Percentiles rank a stretch among this genome's conserved stretches.
phyloP scores from a whole-genome alignment of 129 eudicot genomes.

The Saussurea involucrata region DNA sequence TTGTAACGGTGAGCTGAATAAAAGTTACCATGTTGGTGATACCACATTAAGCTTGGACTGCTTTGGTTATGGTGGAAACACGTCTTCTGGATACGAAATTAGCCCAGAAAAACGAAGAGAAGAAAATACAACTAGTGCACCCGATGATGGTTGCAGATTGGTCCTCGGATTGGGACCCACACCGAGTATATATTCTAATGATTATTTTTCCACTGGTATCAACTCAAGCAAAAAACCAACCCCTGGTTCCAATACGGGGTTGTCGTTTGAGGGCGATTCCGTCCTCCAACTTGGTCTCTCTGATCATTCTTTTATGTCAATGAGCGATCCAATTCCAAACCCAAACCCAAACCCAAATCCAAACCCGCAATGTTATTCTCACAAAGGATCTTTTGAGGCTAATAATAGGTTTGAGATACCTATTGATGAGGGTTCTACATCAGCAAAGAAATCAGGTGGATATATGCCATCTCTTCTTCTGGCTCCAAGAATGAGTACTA shows the following conservation, averaged over 20 bases:
- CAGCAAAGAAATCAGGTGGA: constrained; percentile 92
- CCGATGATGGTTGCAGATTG: constrained; percentile 85
- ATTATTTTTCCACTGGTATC: constrained; percentile 26
- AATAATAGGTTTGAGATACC: constrained; percentile 16
- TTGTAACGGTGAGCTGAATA: constrained; percentile 36
- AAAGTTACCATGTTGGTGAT: constrained; percentile 40
- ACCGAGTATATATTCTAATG: constrained; percentile 48
- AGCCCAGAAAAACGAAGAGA: constrained; percentile 25
- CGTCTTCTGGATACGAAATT: constrained; percentile 17
- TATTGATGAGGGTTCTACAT: constrained; percentile 86
- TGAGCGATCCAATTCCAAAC: constrained; percentile 23
- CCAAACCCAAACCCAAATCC: constrained; percentile 13
- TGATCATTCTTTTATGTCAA: constrained; percentile 36
- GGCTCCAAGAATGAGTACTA: constrained; percentile 55
- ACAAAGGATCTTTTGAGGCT: constrained; percentile 9
- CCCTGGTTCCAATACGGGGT: constrained; percentile 28
- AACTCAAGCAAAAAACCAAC: constrained; percentile 32
- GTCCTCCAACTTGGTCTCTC: constrained; percentile 73
- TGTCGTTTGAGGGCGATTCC: constrained; percentile 52
- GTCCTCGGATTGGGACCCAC: constrained; percentile 96
- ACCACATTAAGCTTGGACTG: constrained; percentile 84
- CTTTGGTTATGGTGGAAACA: constrained; percentile 67
- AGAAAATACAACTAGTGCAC: constrained; percentile 20
- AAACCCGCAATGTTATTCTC: constrained; percentile 24
- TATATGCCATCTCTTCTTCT: constrained; percentile 77